These are phyloP conservation scores for Limnanthes douglasii DNA, from an alignment of 345 rosid genomes.

Conservation along the genomic window DNA sequence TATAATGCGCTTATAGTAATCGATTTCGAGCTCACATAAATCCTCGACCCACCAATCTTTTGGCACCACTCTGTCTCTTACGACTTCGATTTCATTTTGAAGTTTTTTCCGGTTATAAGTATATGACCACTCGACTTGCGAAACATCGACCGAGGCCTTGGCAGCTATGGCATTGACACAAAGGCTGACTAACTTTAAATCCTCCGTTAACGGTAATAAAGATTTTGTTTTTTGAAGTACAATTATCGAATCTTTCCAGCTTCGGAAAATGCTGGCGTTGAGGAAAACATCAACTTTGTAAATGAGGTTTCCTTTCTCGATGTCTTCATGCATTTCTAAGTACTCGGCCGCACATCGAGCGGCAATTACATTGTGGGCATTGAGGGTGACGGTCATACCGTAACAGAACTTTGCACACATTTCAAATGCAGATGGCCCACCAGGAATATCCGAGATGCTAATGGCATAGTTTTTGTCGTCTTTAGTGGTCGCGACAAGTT, in stretches of 20 bases:
- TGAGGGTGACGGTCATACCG: conserved; percentile 69
- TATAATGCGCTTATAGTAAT: conserved; percentile 41
- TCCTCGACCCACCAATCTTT: conserved; percentile 95
- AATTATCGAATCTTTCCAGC: conserved; percentile 92
- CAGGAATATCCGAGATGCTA: conserved; percentile 56
- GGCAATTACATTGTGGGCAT: conserved; percentile 58
- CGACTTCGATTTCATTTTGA: conserved; percentile 35
- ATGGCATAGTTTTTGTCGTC: conserved; percentile 36
- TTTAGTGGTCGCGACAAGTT: conserved; percentile 24
- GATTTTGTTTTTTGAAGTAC: conserved; percentile 53
- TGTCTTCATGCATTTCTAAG: conserved; percentile 61
- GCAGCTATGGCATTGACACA: conserved; percentile 59
- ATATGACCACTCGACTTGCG: conserved; percentile 79
- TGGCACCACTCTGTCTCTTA: conserved; percentile 41
- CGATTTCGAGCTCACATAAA: conserved; percentile 66
- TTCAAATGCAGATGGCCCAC: conserved; percentile 72
- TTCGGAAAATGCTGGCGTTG: conserved; percentile 48
- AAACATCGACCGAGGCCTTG: conserved; percentile 45
- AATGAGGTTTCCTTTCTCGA: conserved; percentile 70
- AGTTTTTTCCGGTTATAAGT: conserved; percentile 59
- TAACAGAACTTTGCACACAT: conserved; percentile 80
- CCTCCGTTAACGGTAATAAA: conserved; percentile 44
- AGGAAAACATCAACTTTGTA: conserved; percentile 79
- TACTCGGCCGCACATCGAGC: conserved; percentile 74
- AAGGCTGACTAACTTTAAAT: conserved; percentile 35